Evolutionary conservation across 2,329 filamentous ascomycete genomes (phyloP), one percentile per base, ranked within the genome.

Genomic region (Dactylellina cionopaga): DNA sequence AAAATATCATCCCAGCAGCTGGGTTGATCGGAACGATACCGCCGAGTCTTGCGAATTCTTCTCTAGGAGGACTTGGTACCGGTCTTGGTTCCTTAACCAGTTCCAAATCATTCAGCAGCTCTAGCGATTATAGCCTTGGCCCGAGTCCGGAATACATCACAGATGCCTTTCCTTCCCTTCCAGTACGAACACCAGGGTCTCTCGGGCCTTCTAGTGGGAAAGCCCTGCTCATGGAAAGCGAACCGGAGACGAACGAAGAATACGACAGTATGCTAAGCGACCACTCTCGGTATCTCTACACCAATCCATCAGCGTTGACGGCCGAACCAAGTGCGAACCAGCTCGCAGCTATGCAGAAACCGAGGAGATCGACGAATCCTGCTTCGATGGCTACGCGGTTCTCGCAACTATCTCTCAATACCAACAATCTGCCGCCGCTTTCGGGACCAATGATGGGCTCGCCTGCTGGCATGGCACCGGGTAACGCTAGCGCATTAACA

Each of bases 141-240:
- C 69, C 60, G 27, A 68, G 69, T 19, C 63, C 69, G 5, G 69
- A 74, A 24, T 74, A 74, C 22, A 66, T 74, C 19, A 62, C 60
- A 4, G 69, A 74, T 52, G 55, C 69, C 9, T 74, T 74, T 25
- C 58, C 69, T 25, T 46, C 39, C 5, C 46, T 66, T 2, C 35
- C 69, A 24, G 62, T 58, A 2, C 54, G 69, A 52, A 63, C 55
- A 11, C 46, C 46, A 7, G 60, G 62, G 17, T 66, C 69, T 22
- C 35, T 66, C 29, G 63, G 69, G 22, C 63, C 60, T 13, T 66
- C 69, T n/a, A 74, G 62, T 27, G 69, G 69, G 4, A 74, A 74
- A 25, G 69, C 69, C 15, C 47, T 74, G 55, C 55, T 74, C n/a
- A 74, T 74, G 69, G 69, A 74, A 46, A 74, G 69, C 49, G 69